Conservation (phyloP, 1,284 basidiomycete genomes). For the Cutaneotrichosporon sp. region DNA sequence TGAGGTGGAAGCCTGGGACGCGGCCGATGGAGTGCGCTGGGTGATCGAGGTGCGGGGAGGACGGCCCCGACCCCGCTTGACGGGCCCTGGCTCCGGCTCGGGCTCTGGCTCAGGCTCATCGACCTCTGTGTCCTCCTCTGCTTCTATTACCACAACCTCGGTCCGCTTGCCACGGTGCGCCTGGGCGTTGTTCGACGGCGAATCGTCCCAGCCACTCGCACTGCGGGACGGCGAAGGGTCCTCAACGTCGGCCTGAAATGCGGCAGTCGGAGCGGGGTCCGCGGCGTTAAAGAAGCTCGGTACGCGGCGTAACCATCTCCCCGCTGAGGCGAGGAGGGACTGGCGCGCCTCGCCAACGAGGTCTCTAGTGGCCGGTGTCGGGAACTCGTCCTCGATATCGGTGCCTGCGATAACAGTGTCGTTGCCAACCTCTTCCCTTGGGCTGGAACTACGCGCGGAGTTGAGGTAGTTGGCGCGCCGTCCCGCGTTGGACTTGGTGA, state of each 20-base stretch:
- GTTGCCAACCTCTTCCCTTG: neutral
- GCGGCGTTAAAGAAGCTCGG: slow-evolving; percentile 13
- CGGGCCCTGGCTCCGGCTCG: too few species aligned
- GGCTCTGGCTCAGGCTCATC: neutral
- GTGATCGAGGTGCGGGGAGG: too few species aligned
- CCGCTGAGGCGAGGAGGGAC: slow-evolving; percentile 26
- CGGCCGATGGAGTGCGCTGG: too few species aligned
- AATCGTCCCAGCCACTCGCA: too few species aligned
- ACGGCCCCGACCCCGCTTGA: too few species aligned
- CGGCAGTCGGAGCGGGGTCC: too few species aligned
- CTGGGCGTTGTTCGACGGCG: too few species aligned
- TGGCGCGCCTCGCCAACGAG: neutral
- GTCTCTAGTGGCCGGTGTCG: neutral
- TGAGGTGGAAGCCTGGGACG: neutral
- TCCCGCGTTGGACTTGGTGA: neutral
- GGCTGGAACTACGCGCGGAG: neutral
- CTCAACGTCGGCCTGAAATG: too few species aligned
- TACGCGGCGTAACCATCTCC: slow-evolving; percentile 25
- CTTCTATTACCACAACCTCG: too few species aligned
- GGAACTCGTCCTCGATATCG: slow-evolving; percentile 17
- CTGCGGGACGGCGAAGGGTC: neutral
- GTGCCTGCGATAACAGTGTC: slow-evolving; percentile 12
- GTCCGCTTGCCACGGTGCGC: too few species aligned
- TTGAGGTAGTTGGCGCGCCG: neutral
- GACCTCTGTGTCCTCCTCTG: neutral